Evolutionary conservation across 495 filamentous ascomycete species (phyloP), one percentile per base, ranked within the genome.

Genomic region (Collariella sp.): DNA sequence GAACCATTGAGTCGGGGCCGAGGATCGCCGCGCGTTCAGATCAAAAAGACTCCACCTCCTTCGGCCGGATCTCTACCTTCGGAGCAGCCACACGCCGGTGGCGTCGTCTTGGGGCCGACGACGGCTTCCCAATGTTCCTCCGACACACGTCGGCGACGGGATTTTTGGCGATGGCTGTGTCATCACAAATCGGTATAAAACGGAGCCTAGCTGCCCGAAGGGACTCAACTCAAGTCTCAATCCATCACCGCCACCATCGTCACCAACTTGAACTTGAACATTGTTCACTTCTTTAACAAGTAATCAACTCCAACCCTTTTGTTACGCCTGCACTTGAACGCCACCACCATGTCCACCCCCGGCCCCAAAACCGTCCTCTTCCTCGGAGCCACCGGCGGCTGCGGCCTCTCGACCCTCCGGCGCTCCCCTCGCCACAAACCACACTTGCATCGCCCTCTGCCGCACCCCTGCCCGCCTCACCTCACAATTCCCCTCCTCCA

Each of bases 401-500:
- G 66, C 58, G 73, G 67, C 38, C 60, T 70, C 42, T 54, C 70
- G 0, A 73, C 74, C 39, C 74, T 84, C 23, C 71, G 70, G 9
- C 68, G 69, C 38, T 63, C 74, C n/a, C 9, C 74, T 86, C 40
- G 67, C 72, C 11, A 72, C 73, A 2, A 76, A 76, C 42, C 75
- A 81, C 54, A 63, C 66, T 35, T 77, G 73, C 63, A 63, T 72
- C 46, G 75, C 81, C 18, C 75, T 84, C 7, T 83, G 72, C 55
- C 83, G 86, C 22, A 80, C 73, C 3, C 83, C 86, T 4, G 57
- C 74, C 42, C 87, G 83, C 63, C 83, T 89, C 53, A 67, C 63
- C 52, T 63, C 62, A 22, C 56, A 76, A 22, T 57, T 79, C 42
- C 62, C 62, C 18, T 26, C 60, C 54, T 33, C 46, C 9, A 34